Evolutionary conservation across 345 rosid genomes (phyloP), one percentile per base, ranked within the genome.

Genomic region (Populus ilicifolia): DNA sequence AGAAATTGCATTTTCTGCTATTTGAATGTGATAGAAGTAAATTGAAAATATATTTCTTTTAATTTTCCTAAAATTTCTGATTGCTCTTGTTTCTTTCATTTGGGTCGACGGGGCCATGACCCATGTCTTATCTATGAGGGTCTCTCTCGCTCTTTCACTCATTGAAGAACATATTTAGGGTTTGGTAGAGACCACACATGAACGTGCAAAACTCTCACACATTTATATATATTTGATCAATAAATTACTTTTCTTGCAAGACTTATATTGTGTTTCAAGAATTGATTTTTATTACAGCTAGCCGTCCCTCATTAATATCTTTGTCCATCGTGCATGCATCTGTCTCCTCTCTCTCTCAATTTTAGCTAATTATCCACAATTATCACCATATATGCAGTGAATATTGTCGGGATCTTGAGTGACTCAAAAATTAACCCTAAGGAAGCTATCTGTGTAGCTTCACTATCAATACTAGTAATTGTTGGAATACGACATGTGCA

Each of bases 211-310:
- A 72, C 70, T 69, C 30, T 38, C 16, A 52, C 43, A 21, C 23
- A 33, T 67, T 59, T 14, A 41, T 10, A 59, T 59, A 56, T 59
- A 64, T 66, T 59, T 63, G n/a, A 33, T 70, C 16, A 30, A 29
- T 80, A 69, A 52, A 67, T 80, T 73, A 68, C 84, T 80, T 85
- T 85, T 83, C 86, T 85, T 83, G 76, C 83, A 81, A 81, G 86
- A 59, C 69, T 85, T 23, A 23, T 69, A 73, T 56, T 75, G 25
- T 70, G 52, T 44, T 25, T 33, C 23, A 48, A 71, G 5, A 48
- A 8, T 14, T 35, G 3, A 64, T 62, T 64, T 6, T 64, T 12
- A 48, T 75, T 5, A 59, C 41, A 73, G 18, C 17, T 62, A 70
- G 70, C 38, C 80, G 52, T 70, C 72, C 29, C 23, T 68, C 69